Conservation (phyloP, 306 rosid genomes). For the Herpetospermum pedunculosum region DNA sequence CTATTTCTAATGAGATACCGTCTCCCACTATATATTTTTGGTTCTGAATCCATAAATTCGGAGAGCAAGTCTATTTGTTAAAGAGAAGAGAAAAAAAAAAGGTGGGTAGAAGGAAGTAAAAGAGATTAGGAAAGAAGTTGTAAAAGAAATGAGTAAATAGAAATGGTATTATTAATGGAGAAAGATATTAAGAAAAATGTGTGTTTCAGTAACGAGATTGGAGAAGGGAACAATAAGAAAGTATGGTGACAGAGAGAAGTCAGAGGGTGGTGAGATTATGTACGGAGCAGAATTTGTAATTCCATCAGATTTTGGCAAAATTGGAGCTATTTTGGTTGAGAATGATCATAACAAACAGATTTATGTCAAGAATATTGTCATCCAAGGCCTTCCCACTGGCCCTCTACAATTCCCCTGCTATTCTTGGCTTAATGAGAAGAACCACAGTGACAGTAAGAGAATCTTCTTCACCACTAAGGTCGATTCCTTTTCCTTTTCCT, state of each 20-base stretch:
- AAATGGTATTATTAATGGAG: no score
- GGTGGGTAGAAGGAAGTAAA: no score
- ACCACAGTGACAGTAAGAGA: constrained; percentile 45
- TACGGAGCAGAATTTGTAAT: constrained; percentile 65
- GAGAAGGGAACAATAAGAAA: constrained; percentile 47
- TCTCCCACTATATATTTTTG: no score
- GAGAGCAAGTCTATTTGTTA: no score
- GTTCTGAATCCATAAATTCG: no score
- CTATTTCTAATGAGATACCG: no score
- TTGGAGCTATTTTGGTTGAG: constrained; percentile 64
- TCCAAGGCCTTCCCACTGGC: constrained; percentile 65
- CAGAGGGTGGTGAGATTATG: constrained; percentile 43
- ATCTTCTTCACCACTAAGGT: constrained; percentile 76
- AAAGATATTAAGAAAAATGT: no score
- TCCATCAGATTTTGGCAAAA: constrained; percentile 49
- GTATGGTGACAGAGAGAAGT: constrained; percentile 47
- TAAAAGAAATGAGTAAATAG: no score
- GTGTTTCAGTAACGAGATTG: constrained; percentile 36
- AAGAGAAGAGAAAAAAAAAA: no score
- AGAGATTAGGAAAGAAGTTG: no score
- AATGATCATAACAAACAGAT: constrained; percentile 72
- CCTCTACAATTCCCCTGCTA: constrained; percentile 62
- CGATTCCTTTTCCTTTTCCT: no score
- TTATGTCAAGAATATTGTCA: constrained; percentile 48
- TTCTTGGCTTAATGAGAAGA: constrained; percentile 70